Evolutionary conservation across 192 early-diverging fungal genomes (phyloP), one percentile per base, ranked within the genome.

Genomic region (Rhizophlyctis rosea): DNA sequence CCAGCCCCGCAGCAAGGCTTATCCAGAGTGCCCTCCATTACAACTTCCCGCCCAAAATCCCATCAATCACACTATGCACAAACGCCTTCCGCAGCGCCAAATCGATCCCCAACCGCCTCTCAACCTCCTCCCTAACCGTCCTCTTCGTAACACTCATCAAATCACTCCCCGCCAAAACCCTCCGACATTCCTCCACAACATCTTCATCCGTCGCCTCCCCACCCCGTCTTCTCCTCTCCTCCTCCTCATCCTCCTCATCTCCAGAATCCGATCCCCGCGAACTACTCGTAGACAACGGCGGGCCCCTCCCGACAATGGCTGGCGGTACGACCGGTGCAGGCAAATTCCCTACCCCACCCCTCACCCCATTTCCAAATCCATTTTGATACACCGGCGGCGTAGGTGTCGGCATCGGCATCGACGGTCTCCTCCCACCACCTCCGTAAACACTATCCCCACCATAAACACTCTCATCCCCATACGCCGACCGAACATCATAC

Each of bases 91-190:
- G 81, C 3, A 78, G 67, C 23, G 81, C 79, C 74, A 95, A 75
- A 51, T 99, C 96, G 33, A 91, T 80, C 14, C 87, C 88, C 33
- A 99, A 71, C 56, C 69, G 72, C 13, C 65, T 70, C 58, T 85
- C 81, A 25, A 94, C 65, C 73, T 91, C 81, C 65, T 95, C 90
- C 36, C 96, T 83, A n/a, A 98, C 95, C 54, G 67, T 74, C 78
- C 97, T 97, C 76, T 98, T 94, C 36, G 97, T 99, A 29, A 99
- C 90, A 30, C 83, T 90, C 95, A 97, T 98, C 57, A 99, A 73
- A 67, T 99, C 92, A 7, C 91, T 90, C 0, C 89, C 91, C 16
- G 87, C 77, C 23, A 99, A 83, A 33, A 99, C 92, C 51, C 88
- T 87, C 33, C 73, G 61, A 61, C 80, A 71, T 54, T 76, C 66